Percentiles rank a stretch among this genome's conserved stretches.
Conservation (phyloP, 441 rosid species). For the Gossypium davidsonii region DNA sequence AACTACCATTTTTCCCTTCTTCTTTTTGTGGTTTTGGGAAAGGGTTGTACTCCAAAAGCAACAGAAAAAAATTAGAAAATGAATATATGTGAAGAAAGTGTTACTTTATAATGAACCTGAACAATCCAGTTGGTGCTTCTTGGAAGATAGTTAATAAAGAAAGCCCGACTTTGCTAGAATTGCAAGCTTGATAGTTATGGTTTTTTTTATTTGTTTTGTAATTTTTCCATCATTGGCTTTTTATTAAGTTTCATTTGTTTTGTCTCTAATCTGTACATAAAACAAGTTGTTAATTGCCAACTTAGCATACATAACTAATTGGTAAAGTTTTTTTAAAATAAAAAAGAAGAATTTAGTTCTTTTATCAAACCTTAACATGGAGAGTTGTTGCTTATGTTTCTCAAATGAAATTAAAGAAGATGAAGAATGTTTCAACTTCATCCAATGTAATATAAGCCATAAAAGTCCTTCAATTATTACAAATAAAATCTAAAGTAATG, state of each 20-base stretch:
- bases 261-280: background rate
- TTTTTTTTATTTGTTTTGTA: constrained; percentile 15
- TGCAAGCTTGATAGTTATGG: constrained; percentile 15
- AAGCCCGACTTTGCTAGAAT: constrained; percentile 33
- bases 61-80: constrained; percentile 7
- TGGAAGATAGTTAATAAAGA: constrained; percentile 7
- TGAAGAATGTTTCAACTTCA: background rate
- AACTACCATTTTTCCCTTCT: background rate
- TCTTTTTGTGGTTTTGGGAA: background rate
- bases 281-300: background rate
- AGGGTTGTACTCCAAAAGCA: constrained; percentile 16
- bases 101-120: constrained; percentile 25
- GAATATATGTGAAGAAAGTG: background rate
- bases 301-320: background rate
- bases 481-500: constrained; percentile 3
- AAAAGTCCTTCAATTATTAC: background rate
- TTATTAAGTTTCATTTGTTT: background rate
- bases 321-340: background rate
- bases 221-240: background rate
- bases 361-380: background rate
- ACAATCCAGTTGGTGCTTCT: constrained; percentile 20
- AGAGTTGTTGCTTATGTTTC: background rate
- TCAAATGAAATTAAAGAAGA: background rate
- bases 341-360: background rate
- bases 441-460: background rate